phyloP scores from a whole-genome alignment of 306 rosid species.

The Chamaecrista fasciculata region DNA sequence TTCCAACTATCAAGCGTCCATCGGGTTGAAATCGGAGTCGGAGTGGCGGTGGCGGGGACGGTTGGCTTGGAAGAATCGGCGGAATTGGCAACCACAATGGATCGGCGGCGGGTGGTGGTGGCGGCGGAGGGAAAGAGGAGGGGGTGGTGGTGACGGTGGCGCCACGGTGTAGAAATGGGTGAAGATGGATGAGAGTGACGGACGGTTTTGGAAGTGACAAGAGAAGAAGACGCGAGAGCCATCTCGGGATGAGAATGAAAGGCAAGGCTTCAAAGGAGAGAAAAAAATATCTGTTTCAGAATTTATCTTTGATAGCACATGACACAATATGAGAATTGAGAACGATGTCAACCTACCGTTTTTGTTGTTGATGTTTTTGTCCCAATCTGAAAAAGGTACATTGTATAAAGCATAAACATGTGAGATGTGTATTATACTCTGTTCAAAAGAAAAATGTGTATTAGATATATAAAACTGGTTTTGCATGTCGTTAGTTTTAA shows the following conservation, averaged over 20 bases:
- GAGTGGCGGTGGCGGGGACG: neutral
- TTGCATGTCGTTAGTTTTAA: no score
- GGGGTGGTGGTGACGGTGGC: neutral
- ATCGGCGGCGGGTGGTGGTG: neutral
- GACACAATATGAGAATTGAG: no score
- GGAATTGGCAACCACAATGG: constrained; percentile 1
- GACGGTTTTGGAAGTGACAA: neutral
- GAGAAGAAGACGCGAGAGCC: neutral
- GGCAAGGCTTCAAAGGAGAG: neutral
- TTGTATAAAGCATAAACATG: no score
- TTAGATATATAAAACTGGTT: no score
- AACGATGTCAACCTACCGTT: no score
- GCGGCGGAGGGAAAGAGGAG: neutral
- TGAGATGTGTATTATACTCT: no score
- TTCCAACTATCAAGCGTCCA: constrained; percentile 21
- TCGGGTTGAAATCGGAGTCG: neutral
- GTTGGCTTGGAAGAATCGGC: neutral
- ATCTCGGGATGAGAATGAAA: neutral
- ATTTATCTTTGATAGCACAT: no score
- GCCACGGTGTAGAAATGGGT: neutral
- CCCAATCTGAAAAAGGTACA: no score
- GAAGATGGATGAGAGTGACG: neutral
- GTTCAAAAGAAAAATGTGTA: no score
- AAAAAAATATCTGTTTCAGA: neutral
- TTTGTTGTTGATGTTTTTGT: no score